Percentiles rank a stretch among this genome's conserved stretches.
Evolutionary conservation across 306 rosid species (phyloP).

Genomic region (Lathyrus aphaca): DNA sequence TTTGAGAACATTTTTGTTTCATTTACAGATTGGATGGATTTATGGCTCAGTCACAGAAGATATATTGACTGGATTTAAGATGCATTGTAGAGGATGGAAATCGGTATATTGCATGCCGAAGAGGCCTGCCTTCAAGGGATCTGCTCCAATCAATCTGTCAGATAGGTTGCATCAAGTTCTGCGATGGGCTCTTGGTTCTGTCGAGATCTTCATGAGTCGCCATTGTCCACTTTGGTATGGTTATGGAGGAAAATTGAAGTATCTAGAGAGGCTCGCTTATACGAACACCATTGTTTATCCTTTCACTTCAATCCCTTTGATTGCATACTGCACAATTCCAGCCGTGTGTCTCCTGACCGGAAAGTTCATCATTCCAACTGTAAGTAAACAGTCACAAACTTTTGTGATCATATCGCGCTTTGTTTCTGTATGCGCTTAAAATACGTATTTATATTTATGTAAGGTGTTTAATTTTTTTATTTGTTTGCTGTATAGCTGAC

Average conservation of each 20-base stretch:
- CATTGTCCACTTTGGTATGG: slow-evolving; percentile 65
- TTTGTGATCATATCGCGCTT: neutral
- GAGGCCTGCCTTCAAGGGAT: slow-evolving; percentile 54
- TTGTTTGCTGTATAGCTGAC: slow-evolving; percentile 42
- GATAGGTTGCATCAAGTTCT: slow-evolving; percentile 60
- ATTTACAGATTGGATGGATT: slow-evolving; percentile 56
- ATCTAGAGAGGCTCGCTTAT: slow-evolving; percentile 51
- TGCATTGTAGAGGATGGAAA: slow-evolving; percentile 64
- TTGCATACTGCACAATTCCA: slow-evolving; percentile 57
- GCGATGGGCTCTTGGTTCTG: slow-evolving; percentile 60
- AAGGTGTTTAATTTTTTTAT: neutral
- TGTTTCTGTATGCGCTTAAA: neutral
- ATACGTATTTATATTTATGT: neutral
- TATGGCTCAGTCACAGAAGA: slow-evolving; percentile 57
- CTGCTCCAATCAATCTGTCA: slow-evolving; percentile 58
- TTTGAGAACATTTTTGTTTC: slow-evolving; percentile 28
- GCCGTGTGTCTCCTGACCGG: slow-evolving; percentile 59
- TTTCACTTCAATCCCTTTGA: slow-evolving; percentile 55
- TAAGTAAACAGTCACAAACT: slow-evolving; percentile 31
- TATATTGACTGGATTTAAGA: slow-evolving; percentile 59
- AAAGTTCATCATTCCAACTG: slow-evolving; percentile 59
- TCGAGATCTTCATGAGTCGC: slow-evolving; percentile 56
- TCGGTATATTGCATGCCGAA: slow-evolving; percentile 60
- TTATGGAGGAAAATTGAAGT: slow-evolving; percentile 54
- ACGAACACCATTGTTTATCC: slow-evolving; percentile 57